Conservation (phyloP, 768 basidiomycete genomes). For the Agrocybe chaxingu region DNA sequence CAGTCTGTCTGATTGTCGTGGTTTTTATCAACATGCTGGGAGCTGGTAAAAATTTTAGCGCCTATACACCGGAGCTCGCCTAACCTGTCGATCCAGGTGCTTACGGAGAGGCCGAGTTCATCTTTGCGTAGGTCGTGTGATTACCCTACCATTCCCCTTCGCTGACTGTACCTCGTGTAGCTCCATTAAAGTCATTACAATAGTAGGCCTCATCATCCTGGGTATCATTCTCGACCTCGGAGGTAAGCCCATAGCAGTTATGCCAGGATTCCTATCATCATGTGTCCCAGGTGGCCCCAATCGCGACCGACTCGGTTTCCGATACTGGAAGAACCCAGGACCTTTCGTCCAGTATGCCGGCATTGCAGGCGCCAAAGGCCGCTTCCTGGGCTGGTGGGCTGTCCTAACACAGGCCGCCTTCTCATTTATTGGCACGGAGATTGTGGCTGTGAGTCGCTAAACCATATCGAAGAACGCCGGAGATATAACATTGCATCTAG, state of each 20-base stretch:
- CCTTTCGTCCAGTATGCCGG: constrained; percentile 73
- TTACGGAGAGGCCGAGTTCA: constrained; percentile 85
- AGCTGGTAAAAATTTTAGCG: constrained; percentile 38
- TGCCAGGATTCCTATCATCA: not conserved
- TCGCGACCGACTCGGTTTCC: constrained; percentile 70
- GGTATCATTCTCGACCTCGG: constrained; percentile 82
- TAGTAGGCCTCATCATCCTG: constrained; percentile 68
- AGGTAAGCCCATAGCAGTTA: constrained; percentile 28
- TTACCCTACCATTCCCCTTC: not conserved
- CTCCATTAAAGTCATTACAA: constrained; percentile 88
- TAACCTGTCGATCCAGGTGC: constrained; percentile 36
- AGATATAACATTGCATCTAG: constrained; percentile 29
- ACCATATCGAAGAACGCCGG: not conserved
- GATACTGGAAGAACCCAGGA: constrained; percentile 88
- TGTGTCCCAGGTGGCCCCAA: constrained; percentile 62
- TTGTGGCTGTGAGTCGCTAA: constrained; percentile 67
- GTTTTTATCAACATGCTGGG: constrained; percentile 74
- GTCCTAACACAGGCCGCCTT: constrained; percentile 85
- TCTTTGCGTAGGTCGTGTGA: constrained; percentile 61
- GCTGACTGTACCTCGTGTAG: constrained; percentile 18
- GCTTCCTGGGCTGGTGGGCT: constrained; percentile 61
- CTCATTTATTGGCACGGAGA: constrained; percentile 91
- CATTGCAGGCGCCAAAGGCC: constrained; percentile 68
- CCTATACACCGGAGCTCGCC: not conserved
- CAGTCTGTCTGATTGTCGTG: constrained; percentile 72